phyloP scores from a whole-genome alignment of 768 basidiomycete species.

The Omphalotus guepiniiformis region DNA sequence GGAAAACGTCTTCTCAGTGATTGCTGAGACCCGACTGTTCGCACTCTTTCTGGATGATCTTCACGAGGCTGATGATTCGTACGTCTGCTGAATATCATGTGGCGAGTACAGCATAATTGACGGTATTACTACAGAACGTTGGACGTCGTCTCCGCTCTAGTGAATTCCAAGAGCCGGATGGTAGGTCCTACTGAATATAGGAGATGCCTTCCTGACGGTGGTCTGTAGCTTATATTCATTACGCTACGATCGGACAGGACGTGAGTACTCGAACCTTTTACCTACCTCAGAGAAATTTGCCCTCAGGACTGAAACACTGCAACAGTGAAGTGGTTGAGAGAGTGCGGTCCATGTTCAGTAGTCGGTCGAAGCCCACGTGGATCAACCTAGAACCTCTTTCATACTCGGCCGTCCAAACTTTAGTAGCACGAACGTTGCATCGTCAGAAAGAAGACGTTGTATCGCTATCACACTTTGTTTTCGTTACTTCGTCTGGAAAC shows the following conservation, averaged over 20 bases:
- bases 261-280: conserved; percentile 30
- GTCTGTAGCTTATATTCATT: conserved; percentile 54
- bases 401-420: conserved; percentile 48
- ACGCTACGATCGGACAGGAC: conserved; percentile 54
- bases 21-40: conserved; percentile 66
- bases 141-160: conserved; percentile 59
- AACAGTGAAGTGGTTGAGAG: conserved; percentile 43
- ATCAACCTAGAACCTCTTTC: conserved; percentile 59
- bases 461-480: conserved; percentile 52
- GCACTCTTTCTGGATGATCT: conserved; percentile 72
- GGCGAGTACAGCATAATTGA: not conserved
- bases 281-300: no score
- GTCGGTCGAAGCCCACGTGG: conserved; percentile 58
- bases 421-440: conserved; percentile 64
- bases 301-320: not conserved
- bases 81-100: conserved; percentile 14
- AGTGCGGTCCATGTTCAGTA: conserved; percentile 54
- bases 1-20: conserved; percentile 63
- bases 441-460: conserved; percentile 51
- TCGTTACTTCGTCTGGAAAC: conserved; percentile 59
- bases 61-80: conserved; percentile 74
- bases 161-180: conserved; percentile 64
- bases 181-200: conserved; percentile 27
- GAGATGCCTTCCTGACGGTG: conserved; percentile 7
- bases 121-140: conserved; percentile 43